phyloP scores from a whole-genome alignment of 208 protist genomes.

The Willaertia magna region DNA sequence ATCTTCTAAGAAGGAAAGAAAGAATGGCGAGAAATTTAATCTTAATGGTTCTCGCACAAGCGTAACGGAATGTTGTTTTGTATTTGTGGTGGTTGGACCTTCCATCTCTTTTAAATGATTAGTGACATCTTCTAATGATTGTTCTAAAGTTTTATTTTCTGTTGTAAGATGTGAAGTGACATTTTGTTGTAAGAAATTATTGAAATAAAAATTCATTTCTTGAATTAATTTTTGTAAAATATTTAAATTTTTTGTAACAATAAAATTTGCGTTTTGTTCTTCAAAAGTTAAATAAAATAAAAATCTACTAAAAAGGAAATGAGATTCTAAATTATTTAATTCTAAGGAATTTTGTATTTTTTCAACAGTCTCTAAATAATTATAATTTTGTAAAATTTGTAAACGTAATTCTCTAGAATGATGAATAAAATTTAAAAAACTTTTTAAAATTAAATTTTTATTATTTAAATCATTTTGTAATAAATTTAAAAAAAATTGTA shows the following conservation, averaged over 20 bases:
- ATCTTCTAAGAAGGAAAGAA: not conserved
- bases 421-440: not conserved
- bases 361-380: not conserved
- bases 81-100: too few species aligned
- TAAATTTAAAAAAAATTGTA: not conserved
- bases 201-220: too few species aligned
- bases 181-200: too few species aligned
- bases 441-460: not conserved
- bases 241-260: not conserved
- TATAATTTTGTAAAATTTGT: not conserved
- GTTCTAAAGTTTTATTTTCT: too few species aligned
- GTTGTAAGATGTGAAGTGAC: too few species aligned
- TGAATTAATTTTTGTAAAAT: too few species aligned
- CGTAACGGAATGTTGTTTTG: too few species aligned
- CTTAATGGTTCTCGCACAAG: too few species aligned
- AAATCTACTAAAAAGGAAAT: not conserved
- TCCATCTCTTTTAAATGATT: too few species aligned
- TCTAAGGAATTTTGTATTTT: not conserved
- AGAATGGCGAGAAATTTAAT: too few species aligned
- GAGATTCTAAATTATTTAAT: not conserved
- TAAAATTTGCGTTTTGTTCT: not conserved
- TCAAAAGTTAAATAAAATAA: not conserved
- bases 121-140: too few species aligned
- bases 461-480: not conserved
- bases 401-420: not conserved